Percentiles rank a stretch among this genome's conserved stretches.
Evolutionary conservation across 305 asterid species (phyloP).

Genomic region (Solanum hybrid): DNA sequence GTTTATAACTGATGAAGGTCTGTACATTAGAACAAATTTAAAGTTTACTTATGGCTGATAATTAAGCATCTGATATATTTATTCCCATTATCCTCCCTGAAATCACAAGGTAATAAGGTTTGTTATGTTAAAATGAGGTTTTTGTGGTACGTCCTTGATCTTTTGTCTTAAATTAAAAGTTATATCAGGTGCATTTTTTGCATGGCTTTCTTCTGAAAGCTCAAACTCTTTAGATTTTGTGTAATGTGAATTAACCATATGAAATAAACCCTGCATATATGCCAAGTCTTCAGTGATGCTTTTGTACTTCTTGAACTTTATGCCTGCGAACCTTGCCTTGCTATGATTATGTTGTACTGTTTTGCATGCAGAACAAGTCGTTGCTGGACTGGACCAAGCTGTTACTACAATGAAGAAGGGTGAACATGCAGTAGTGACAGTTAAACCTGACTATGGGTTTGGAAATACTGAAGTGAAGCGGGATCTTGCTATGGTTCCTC

Average conservation of each 20-base stretch:
- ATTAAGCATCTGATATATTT: neutral
- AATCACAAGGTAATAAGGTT: neutral
- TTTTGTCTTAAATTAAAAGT: neutral
- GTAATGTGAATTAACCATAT: neutral
- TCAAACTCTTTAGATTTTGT: neutral
- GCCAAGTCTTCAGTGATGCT: neutral
- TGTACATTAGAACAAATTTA: constrained; percentile 9
- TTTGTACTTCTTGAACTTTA: neutral
- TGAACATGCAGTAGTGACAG: constrained; percentile 44
- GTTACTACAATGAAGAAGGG: constrained; percentile 59
- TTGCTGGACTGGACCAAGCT: constrained; percentile 61
- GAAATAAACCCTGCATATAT: neutral
- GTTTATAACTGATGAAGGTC: constrained; percentile 71
- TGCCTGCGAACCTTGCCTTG: neutral
- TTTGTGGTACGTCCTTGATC: neutral
- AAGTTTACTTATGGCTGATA: neutral
- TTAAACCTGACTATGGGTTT: constrained; percentile 54
- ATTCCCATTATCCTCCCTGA: neutral
- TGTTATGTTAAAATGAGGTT: neutral
- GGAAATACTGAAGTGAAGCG: constrained; percentile 42
- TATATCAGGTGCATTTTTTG: neutral
- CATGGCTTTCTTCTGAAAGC: neutral
- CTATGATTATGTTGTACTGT: constrained; percentile 2
- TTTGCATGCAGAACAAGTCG: constrained; percentile 44
- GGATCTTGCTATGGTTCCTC: constrained; percentile 43